Percentiles rank a stretch among this genome's conserved stretches.
These are phyloP conservation scores for Biscogniauxia mediterranea DNA, from an alignment of 2,329 filamentous ascomycete species.

Conservation along the genomic window DNA sequence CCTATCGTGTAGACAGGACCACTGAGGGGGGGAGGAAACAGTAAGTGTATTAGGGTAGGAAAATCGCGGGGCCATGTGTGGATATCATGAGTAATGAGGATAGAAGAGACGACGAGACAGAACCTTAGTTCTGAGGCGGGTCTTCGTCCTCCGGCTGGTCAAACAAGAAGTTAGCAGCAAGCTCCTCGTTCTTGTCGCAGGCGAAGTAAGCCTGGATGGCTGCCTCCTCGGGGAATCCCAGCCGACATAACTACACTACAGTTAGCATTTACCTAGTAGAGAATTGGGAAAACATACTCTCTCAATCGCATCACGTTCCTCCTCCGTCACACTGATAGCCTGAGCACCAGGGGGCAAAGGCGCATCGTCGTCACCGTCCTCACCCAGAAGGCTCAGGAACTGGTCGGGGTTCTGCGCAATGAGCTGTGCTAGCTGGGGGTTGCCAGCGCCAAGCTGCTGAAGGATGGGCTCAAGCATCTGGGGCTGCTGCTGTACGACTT, in stretches of 20 bases:
- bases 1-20: background rate
- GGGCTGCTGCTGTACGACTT: conserved; percentile 95
- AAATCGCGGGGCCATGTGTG: background rate
- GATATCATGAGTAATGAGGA: conserved; percentile 18
- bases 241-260: conserved; percentile 69
- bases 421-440: conserved; percentile 88
- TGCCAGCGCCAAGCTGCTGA: conserved; percentile 91
- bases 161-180: conserved; percentile 97
- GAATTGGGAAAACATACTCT: conserved; percentile 58
- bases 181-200: conserved; percentile 98
- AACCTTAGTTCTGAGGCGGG: conserved; percentile 42
- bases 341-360: conserved; percentile 85
- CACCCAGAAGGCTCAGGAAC: conserved; percentile 85
- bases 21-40: background rate
- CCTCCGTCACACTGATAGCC: conserved; percentile 87
- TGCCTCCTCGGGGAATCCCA: conserved; percentile 89
- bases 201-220: conserved; percentile 99
- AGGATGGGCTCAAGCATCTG: conserved; percentile 98
- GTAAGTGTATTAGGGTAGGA: conserved; percentile 3
- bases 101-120: conserved; percentile 8
- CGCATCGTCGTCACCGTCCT: conserved; percentile 81
- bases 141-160: conserved; percentile 91
- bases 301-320: conserved; percentile 96
- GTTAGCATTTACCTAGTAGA: conserved; percentile 11
- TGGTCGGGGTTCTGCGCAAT: conserved; percentile 91